Percentiles rank a stretch among this genome's conserved stretches.
These are phyloP conservation scores for Periglandula ipomoeae DNA, from an alignment of 2,329 filamentous ascomycete species.

Conservation along the genomic window DNA sequence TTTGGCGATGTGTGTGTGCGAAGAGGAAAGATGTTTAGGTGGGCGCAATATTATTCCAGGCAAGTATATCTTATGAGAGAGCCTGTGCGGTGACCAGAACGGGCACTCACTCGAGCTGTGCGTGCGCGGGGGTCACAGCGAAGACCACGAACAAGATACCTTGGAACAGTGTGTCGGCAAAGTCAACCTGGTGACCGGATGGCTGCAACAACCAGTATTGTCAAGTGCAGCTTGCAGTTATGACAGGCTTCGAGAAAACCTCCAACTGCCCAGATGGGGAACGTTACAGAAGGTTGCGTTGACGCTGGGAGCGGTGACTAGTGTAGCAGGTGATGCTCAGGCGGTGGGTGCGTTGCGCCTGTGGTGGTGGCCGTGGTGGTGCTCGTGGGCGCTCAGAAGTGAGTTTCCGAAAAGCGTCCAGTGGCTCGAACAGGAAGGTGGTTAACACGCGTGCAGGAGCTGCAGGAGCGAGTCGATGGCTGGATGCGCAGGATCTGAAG, in stretches of 20 bases:
- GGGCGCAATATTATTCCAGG: conserved; percentile 3
- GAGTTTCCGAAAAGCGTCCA: conserved; percentile 2
- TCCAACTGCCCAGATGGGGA: conserved; percentile 1
- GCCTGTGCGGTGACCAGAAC: not conserved
- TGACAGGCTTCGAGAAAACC: not conserved
- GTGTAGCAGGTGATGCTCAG: conserved; percentile 1
- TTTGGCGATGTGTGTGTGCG: conserved; percentile 6
- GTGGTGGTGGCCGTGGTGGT: not conserved
- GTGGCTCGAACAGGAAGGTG: conserved; percentile 12
- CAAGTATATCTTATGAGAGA: not conserved
- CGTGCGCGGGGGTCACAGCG: conserved; percentile 1
- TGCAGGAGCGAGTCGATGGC: not conserved
- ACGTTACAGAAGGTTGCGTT: conserved; percentile 10
- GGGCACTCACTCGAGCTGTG: not conserved
- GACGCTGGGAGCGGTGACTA: not conserved
- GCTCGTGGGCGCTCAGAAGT: not conserved
- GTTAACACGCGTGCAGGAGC: not conserved
- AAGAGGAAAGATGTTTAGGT: not conserved
- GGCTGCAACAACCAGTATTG: not conserved
- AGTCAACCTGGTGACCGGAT: conserved; percentile 1
- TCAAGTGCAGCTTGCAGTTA: conserved; percentile 1
- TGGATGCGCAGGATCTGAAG: not conserved
- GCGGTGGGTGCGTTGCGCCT: not conserved
- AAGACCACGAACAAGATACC: not conserved
- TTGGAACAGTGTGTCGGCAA: not conserved